Base-by-base conservation (phyloP, 2,329 filamentous ascomycete species). In the Fusarium albidum region DNA sequence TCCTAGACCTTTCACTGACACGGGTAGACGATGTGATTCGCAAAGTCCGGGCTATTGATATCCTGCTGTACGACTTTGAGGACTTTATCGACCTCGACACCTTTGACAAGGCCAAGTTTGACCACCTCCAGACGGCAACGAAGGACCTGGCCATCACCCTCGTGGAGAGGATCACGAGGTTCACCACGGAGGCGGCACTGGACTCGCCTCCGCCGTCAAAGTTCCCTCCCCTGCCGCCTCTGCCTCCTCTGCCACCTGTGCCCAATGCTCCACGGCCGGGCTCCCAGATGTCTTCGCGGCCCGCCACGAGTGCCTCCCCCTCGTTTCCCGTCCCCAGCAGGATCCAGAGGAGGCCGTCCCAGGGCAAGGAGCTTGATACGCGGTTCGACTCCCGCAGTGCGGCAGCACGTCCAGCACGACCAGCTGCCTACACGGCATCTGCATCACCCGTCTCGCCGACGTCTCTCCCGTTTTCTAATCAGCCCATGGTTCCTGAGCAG, bases 31-130 rank as follows among this genome's bases (percentile, higher is more conserved):
- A 54, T 34, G 51, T 44, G 18, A 43, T 39, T 9, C 17, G n/a
- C 17, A 33, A 33, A 39, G 37, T 46, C 49, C 71, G 13, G 59
- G 72, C 10, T 13, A 61, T 78, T 5, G 75, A 77, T 41, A 73
- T 76, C 45, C 63, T 77, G 4, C 68, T 78, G 7, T 78, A 77
- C 59, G 75, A 78, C 51, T 72, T 79, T 35, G 76, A 79, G 33
- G 76, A 78, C 63, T 77, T 71, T 49, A 71, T 71, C 25, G 70
- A 75, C 21, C 56, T 67, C 6, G 72, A 73, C 38, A 67, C 71
- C 5, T 78, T 76, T 48, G 71, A 75, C 9, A 57, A 63, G 15
- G 59, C 63, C 21, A 72, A 68, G 49, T 78, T 75, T 45, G 52
- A 66, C 2, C 69, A 73, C 14, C 58, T 78, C 6, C 75, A 77